Evolutionary conservation across 768 basidiomycete species (phyloP), one percentile per base, ranked within the genome.

Genomic region (Pisolithus sp.): DNA sequence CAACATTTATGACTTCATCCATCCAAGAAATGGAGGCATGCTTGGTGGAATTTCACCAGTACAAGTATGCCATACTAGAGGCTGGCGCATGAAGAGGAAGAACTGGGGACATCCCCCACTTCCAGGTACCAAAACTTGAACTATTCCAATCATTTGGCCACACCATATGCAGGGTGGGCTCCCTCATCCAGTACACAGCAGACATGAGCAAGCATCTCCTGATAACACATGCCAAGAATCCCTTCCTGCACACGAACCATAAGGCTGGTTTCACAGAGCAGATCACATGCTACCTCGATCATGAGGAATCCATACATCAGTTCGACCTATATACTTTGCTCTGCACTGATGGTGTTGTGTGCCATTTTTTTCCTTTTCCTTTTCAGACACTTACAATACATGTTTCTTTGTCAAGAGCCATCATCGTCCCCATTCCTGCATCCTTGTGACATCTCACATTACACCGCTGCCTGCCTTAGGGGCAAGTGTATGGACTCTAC

Each of bases 141-240:
- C 42, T 59, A 2, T 44, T 59, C 10, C 49, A 54, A 7, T 46
- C 42, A 17, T 54, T 66, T 44, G 36, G 50, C 0, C 17, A 26
- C 5, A 42, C 55, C 0, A 61, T 68, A 41, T 8, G 18, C 4
- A n/a, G 46, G 2, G 48, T 56, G 5, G 65, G 65, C 1, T 20
- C 59, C 3, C 46, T 54, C 9, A 63, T 68, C 15, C 63, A 65
- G 21, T 66, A 53, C 43, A 66, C 60, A 21, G 65, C 67, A 2
- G 65, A 69, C 18, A 52, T 61, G 2, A 56, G 58, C 2, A 61
- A 69, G 41, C 53, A 60, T 2, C 53, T 66, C 0, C 62, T 63
- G 31, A 68, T 67, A 21, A 58, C 63, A n/a, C 58, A 60, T 20
- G 62, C 62, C 5, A 68, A 71, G 49, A 31, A 57, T 6, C 60